Base-by-base conservation (phyloP, 78 protist species). In the Emiliania huxleyi region DNA sequence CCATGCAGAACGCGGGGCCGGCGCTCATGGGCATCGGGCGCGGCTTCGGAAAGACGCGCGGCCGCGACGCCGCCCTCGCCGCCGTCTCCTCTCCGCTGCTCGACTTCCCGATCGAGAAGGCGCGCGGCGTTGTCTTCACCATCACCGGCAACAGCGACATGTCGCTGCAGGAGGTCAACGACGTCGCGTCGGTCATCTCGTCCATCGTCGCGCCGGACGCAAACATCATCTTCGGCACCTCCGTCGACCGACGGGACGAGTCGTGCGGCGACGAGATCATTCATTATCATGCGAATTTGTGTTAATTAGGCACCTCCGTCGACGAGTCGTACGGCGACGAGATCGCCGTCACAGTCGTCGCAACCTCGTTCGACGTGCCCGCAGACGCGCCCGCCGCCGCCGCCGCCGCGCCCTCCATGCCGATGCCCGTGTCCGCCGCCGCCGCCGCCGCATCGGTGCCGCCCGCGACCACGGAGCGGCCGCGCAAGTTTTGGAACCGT, bases 1-100 rank as follows among this genome's bases (percentile, higher is more conserved):
- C n/a, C n/a, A 96, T 97, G 97, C 44, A 15, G 25, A 37, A 91
- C 42, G 87, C 56, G 4, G 93, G 93, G 29, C 89, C 21, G 8
- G 71, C 88, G 38, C 93, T 91, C n/a, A 40, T 91, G 71, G 93
- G 93, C 69, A 45, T 91, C 42, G 93, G 93, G 21, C 22, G 45
- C n/a, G 89, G 88, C 43, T 1, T 15, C 35, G 93, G 93, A 69
- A 46, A 91, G 93, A 38, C 6, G 43, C 93, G 93, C 37, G 93
- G 88, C 5, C 44, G 25, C 25, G 88, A 75, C 26, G 93, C 93
- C 12, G 93, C 93, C 29, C 71, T 0, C 23, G 87, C 93, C 19
- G 93, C 93, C 18, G 69, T 91, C 62, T 33, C 93, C 0, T 91
- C 93, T 43, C 93, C 93, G 48, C 93, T 91, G 52, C 93, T 91